Evolutionary conservation across 2,329 filamentous ascomycete genomes (phyloP).

Genomic region (Colletotrichum sansevieriae): DNA sequence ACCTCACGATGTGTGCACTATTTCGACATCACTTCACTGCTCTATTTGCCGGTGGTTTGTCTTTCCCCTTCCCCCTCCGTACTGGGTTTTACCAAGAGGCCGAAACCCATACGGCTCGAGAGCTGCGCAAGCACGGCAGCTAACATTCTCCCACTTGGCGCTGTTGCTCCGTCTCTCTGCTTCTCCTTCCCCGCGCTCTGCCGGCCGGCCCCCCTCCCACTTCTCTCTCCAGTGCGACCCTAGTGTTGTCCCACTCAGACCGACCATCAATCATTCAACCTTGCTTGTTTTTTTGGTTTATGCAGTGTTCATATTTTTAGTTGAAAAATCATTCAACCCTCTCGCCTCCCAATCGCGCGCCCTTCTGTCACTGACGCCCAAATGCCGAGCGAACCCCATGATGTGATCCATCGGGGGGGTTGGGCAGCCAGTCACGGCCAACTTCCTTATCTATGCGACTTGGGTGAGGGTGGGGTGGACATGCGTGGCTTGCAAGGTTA

Average conservation of each 20-base stretch:
- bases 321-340: background rate
- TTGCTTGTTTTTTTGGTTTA: no score
- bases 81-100: slow-evolving; percentile 28
- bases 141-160: slow-evolving; percentile 33
- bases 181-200: background rate
- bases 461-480: slow-evolving; percentile 29
- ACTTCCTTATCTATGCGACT: slow-evolving; percentile 38
- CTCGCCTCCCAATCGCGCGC: background rate
- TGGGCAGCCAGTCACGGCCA: slow-evolving; percentile 22
- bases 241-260: background rate
- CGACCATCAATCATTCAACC: background rate
- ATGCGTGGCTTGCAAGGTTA: slow-evolving; percentile 1
- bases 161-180: background rate
- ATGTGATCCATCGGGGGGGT: background rate
- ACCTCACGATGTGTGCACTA: slow-evolving; percentile 6
- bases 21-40: slow-evolving; percentile 5
- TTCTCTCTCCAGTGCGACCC: slow-evolving; percentile 8
- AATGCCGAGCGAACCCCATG: background rate
- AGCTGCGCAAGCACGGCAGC: background rate
- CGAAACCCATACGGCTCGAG: background rate
- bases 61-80: background rate
- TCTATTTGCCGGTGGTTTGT: background rate
- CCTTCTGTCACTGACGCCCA: slow-evolving; percentile 22
- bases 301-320: no score
- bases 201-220: background rate